Evolutionary conservation across 305 asterid species (phyloP).

Genomic region (Petunia hybrid): DNA sequence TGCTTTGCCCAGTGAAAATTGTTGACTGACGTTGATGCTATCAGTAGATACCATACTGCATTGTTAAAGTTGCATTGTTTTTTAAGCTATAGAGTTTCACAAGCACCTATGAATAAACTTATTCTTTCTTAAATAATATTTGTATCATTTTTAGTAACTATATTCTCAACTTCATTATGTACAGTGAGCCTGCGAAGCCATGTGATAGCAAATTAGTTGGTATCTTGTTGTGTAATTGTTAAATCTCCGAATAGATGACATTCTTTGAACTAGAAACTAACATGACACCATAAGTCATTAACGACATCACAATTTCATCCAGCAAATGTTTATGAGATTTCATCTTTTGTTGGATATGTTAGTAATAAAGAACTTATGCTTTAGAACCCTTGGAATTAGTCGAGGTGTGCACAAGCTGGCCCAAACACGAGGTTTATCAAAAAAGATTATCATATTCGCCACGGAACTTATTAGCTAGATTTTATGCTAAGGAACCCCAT

Average conservation of each 20-base stretch:
- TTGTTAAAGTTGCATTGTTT: too few relatives aligned
- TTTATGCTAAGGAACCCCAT: too few relatives aligned
- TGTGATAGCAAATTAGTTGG: not conserved
- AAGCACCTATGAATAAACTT: too few relatives aligned
- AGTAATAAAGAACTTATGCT: not conserved
- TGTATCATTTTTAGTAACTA: not conserved
- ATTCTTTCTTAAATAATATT: too few relatives aligned
- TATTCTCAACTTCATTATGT: not conserved
- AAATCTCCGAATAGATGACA: not conserved
- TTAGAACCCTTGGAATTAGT: not conserved
- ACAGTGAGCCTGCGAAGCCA: not conserved
- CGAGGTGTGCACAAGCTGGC: too few relatives aligned
- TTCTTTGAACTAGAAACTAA: not conserved
- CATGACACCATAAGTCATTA: not conserved
- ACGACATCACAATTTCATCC: not conserved
- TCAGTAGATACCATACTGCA: too few relatives aligned
- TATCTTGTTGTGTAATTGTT: not conserved
- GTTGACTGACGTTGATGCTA: too few relatives aligned
- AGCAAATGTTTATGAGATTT: not conserved
- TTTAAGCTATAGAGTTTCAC: too few relatives aligned
- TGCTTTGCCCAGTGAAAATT: too few relatives aligned
- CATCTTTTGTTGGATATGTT: not conserved
- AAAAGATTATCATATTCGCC: not conserved
- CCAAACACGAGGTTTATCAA: not conserved
- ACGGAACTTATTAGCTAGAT: too few relatives aligned